Evolutionary conservation across 179 eudicot genomes (phyloP).

Genomic region (Amaranthus tricolor): DNA sequence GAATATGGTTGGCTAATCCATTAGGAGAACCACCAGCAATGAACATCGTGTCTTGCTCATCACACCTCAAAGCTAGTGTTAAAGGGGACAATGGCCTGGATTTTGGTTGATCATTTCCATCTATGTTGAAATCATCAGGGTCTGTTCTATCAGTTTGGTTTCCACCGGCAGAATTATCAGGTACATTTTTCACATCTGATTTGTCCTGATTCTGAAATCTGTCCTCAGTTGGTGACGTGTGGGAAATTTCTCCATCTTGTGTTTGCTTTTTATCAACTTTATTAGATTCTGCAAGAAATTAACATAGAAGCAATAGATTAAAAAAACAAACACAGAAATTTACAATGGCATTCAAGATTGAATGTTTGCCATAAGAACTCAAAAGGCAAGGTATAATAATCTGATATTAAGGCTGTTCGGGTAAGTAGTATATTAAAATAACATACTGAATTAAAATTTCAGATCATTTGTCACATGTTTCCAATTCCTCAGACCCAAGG

Average conservation of each 20-base stretch:
- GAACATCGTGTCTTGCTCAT: slow-evolving; percentile 79
- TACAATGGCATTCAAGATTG: not conserved
- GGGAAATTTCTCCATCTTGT: slow-evolving; percentile 46
- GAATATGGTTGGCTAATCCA: slow-evolving; percentile 32
- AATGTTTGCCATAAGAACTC: not conserved
- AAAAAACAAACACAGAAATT: not conserved
- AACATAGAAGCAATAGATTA: not conserved
- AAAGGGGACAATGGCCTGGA: slow-evolving; percentile 93
- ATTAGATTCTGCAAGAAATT: slow-evolving; percentile 45
- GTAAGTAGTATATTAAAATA: not conserved
- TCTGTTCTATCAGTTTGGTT: slow-evolving; percentile 44
- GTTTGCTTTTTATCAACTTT: slow-evolving; percentile 39
- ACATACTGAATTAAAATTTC: too few species aligned
- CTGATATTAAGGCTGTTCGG: not conserved
- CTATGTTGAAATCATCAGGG: slow-evolving; percentile 48
- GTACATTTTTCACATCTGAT: slow-evolving; percentile 29
- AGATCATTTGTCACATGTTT: too few species aligned
- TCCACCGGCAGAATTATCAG: slow-evolving; percentile 36
- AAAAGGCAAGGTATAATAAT: slow-evolving; percentile 4
- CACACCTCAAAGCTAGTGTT: slow-evolving; percentile 91
- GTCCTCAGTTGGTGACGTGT: slow-evolving; percentile 43
- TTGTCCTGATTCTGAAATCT: slow-evolving; percentile 38
- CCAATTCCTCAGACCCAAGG: too few species aligned
- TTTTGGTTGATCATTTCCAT: slow-evolving; percentile 50
- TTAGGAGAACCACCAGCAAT: slow-evolving; percentile 52